A percentile compares a stretch with the other conserved stretches of the same genome.
Conservation (phyloP, 75 land plant species). For the Azolla pinnata region DNA sequence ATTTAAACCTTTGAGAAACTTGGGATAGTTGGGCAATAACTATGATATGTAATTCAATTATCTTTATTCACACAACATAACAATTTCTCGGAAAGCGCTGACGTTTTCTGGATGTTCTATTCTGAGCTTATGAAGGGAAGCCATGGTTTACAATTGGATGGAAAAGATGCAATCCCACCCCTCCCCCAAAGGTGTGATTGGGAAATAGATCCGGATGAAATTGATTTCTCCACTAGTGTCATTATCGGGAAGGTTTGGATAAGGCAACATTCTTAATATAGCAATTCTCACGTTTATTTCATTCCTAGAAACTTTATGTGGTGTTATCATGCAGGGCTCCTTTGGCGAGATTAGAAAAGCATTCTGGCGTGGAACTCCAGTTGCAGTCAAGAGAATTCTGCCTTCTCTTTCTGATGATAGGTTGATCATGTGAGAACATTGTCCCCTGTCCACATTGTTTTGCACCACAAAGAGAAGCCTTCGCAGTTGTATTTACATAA, state of each 20-base stretch:
- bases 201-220: constrained; percentile 82
- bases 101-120: too few relatives aligned
- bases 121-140: constrained; percentile 43
- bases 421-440: constrained; percentile 58
- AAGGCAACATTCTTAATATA: not conserved
- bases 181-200: constrained; percentile 67
- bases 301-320: not conserved
- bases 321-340: constrained; percentile 50
- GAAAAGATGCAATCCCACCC: constrained; percentile 59
- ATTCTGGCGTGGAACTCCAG: constrained; percentile 90
- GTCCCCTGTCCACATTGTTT: too few relatives aligned
- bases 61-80: too few relatives aligned
- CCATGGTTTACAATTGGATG: constrained; percentile 61
- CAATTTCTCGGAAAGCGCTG: too few relatives aligned
- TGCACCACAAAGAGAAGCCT: too few relatives aligned
- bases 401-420: constrained; percentile 87
- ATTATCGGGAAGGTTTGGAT: constrained; percentile 65
- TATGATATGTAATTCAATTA: too few relatives aligned
- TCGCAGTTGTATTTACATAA: too few relatives aligned
- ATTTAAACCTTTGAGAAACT: too few relatives aligned
- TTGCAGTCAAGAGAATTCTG: constrained; percentile 86
- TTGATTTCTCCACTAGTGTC: constrained; percentile 52
- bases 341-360: constrained; percentile 89
- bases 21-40: too few relatives aligned
- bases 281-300: not conserved